Base-by-base conservation (phyloP, 2,329 filamentous ascomycete species). In the Aphanocladium album region DNA sequence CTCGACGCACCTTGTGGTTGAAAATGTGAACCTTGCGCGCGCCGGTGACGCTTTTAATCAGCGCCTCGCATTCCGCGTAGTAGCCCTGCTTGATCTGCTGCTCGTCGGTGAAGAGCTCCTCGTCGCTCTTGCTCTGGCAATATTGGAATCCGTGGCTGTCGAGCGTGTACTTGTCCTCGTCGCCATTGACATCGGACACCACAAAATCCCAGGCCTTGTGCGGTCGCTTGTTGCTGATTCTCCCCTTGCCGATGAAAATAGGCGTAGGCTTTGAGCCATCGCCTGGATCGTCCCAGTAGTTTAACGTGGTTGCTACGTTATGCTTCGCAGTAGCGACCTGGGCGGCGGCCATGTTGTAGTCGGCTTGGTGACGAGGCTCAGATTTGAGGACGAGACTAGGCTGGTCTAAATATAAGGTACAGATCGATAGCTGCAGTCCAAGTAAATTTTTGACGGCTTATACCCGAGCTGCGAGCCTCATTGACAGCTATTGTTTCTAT, bases 11-110 rank as follows among this genome's bases (percentile, higher is more conserved):
- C 12, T 88, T 91, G 73, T 91, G 86, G 73, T 91, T 88, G 75
- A 91, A 91, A 60, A 91, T 74, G 58, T 88, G 74, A 9, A 91
- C 77, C n/a, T 80, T 78, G 14, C 67, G 63, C n/a, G 86, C 80
- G 3, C 83, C 82, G 25, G 86, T 87, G 2, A 72, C 78, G 2
- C 83, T 79, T 57, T 86, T 87, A 0, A 93, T 69, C 27, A 93
- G 73, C 56, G 83, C 73, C 71, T 88, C 85, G 23, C 89, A 83
- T 70, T 93, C 89, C 0, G 85, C 83, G 72, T 93, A 93, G 75
- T 93, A 93, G 27, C 79, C 74, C 1, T 74, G 66, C 66, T 83
- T 77, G 67, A 93, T 86, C 27, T 78, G 75, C 3, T 81, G 79
- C 55, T 89, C 84, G 69, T 88, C 81, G 3, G 66, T 62, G 60